A percentile compares a stretch with the other conserved stretches of the same genome.
Conservation (phyloP, 2,329 filamentous ascomycete genomes). For the Acrocalymma vagum region DNA sequence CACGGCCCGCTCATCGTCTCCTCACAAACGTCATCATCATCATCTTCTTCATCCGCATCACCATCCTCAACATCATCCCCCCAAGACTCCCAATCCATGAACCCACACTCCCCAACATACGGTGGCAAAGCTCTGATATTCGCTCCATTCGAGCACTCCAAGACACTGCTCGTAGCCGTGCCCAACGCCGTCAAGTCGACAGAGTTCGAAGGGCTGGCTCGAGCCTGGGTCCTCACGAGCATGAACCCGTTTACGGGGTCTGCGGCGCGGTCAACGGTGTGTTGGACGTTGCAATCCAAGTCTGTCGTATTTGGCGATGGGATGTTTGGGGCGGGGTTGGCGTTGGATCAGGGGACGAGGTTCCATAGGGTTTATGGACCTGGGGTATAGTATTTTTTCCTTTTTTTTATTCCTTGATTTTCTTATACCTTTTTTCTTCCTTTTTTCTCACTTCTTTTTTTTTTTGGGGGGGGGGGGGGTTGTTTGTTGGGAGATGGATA, state of each 20-base stretch:
- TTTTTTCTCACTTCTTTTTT: too few relatives aligned
- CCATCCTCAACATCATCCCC: constrained; percentile 4
- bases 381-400: constrained; percentile 2
- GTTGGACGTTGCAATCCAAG: constrained; percentile 52
- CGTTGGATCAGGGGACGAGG: constrained; percentile 19
- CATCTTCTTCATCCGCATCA: constrained; percentile 1
- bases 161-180: constrained; percentile 39
- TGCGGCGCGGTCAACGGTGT: constrained; percentile 24
- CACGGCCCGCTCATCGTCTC: constrained; percentile 40
- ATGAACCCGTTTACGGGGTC: constrained; percentile 33
- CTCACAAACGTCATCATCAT: constrained; percentile 16
- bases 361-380: constrained; percentile 37
- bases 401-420: too few relatives aligned
- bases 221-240: constrained; percentile 50
- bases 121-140: constrained; percentile 39
- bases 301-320: constrained; percentile 50
- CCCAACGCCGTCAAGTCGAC: constrained; percentile 33
- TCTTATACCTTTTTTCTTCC: too few relatives aligned
- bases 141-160: constrained; percentile 41
- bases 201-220: constrained; percentile 27
- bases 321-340: constrained; percentile 25
- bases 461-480: too few relatives aligned
- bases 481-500: too few relatives aligned
- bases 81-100: background rate
- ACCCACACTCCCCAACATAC: background rate